Evolutionary conservation across 768 basidiomycete species (phyloP).

Genomic region (Suillus subalutaceus): DNA sequence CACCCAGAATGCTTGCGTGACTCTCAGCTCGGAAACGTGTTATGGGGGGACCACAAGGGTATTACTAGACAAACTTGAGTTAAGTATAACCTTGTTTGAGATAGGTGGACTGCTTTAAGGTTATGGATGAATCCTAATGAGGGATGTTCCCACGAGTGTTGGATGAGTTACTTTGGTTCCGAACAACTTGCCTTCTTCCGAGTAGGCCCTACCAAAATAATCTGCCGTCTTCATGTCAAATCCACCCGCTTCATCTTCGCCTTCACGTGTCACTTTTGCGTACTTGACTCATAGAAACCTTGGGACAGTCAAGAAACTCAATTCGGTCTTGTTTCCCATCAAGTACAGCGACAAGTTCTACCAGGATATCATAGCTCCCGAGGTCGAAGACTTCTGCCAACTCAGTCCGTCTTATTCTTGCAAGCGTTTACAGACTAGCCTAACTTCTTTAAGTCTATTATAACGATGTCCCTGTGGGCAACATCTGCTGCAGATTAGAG

Average conservation of each 20-base stretch:
- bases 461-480: constrained; percentile 91
- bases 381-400: constrained; percentile 86
- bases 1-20: constrained; percentile 1
- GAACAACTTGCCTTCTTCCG: constrained; percentile 10
- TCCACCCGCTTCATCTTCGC: constrained; percentile 21
- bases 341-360: constrained; percentile 91
- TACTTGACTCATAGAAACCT: constrained; percentile 81
- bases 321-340: constrained; percentile 85
- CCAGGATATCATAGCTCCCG: constrained; percentile 71
- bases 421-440: constrained; percentile 12
- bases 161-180: constrained; percentile 9
- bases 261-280: constrained; percentile 64
- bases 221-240: constrained; percentile 22
- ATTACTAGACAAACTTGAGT: not conserved
- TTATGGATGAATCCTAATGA: constrained; percentile 3
- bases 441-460: constrained; percentile 68
- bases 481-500: constrained; percentile 85
- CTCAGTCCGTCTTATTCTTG: constrained; percentile 61
- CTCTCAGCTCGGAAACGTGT: not conserved
- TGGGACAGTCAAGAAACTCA: constrained; percentile 64
- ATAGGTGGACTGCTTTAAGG: not conserved
- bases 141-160: constrained; percentile 27
- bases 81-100: constrained; percentile 9
- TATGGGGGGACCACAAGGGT: not conserved
- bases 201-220: constrained; percentile 22